Evolutionary conservation across 768 basidiomycete species (phyloP).

Genomic region (Sarcodon sp.): DNA sequence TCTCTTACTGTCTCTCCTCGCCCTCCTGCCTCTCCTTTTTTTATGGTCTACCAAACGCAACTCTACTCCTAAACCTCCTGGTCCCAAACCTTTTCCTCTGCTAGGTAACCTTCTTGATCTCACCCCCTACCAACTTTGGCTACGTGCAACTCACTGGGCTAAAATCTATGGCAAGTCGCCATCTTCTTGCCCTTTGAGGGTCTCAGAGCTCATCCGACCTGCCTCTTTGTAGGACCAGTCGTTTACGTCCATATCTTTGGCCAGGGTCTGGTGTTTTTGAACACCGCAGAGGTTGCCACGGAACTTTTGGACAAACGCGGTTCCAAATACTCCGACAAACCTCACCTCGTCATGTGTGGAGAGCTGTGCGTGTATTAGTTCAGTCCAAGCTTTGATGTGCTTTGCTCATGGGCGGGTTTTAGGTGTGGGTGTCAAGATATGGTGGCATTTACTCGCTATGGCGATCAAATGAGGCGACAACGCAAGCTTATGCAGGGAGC

Average conservation of each 20-base stretch:
- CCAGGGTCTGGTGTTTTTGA: slow-evolving; percentile 56
- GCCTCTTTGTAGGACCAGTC: slow-evolving; percentile 34
- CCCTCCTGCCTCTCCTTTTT: too few relatives aligned
- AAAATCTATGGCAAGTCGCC: slow-evolving; percentile 41
- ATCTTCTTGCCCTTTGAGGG: neutral
- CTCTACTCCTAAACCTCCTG: slow-evolving; percentile 40
- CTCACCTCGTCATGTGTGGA: slow-evolving; percentile 52
- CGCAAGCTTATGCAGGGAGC: slow-evolving; percentile 57
- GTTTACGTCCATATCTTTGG: slow-evolving; percentile 56
- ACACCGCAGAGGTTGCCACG: slow-evolving; percentile 39
- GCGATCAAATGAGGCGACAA: slow-evolving; percentile 49
- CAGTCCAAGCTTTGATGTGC: neutral
- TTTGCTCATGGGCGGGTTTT: neutral
- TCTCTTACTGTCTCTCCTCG: too few relatives aligned
- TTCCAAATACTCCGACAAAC: slow-evolving; percentile 65
- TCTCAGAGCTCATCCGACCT: neutral
- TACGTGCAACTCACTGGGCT: slow-evolving; percentile 48
- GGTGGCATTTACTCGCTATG: slow-evolving; percentile 59
- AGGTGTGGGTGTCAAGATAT: slow-evolving; percentile 56
- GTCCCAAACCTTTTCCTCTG: slow-evolving; percentile 51
- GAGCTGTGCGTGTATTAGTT: slow-evolving; percentile 39
- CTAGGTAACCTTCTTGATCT: slow-evolving; percentile 55
- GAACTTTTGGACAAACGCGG: slow-evolving; percentile 65
- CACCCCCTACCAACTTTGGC: slow-evolving; percentile 49
- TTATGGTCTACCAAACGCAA: slow-evolving; percentile 1